Conservation (phyloP, 306 rosid genomes). For the Cucurbita maxima region DNA sequence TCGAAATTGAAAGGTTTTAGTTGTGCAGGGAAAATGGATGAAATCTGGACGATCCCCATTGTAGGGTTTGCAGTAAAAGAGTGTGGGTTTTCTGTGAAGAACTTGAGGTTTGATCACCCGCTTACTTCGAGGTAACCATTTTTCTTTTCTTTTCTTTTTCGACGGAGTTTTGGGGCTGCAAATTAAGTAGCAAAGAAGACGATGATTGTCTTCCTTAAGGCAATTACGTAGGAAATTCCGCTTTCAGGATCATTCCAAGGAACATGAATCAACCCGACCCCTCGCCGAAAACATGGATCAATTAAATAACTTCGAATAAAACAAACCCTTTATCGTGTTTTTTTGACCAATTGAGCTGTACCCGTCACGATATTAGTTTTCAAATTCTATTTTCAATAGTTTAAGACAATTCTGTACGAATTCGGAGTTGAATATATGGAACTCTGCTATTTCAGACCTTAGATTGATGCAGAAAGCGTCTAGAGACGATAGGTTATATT, state of each 20-base stretch:
- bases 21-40: background rate
- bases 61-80: background rate
- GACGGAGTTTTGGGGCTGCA: background rate
- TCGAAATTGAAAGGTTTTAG: no score
- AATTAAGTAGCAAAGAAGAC: background rate
- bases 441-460: background rate
- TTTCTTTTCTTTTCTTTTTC: background rate
- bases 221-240: background rate
- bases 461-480: background rate
- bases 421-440: background rate
- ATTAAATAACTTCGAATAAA: background rate
- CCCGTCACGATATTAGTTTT: background rate
- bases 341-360: background rate
- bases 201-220: background rate
- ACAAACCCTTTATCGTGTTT: background rate
- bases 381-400: background rate
- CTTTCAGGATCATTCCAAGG: background rate
- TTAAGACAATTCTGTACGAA: background rate
- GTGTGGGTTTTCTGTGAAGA: background rate
- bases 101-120: background rate
- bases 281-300: background rate
- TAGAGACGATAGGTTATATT: background rate
- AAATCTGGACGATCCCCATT: background rate
- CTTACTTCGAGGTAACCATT: background rate
- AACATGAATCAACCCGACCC: background rate